These are phyloP conservation scores for Eremothecium sinecaudum DNA, from an alignment of 1,139 yeast genomes.

Conservation along the genomic window DNA sequence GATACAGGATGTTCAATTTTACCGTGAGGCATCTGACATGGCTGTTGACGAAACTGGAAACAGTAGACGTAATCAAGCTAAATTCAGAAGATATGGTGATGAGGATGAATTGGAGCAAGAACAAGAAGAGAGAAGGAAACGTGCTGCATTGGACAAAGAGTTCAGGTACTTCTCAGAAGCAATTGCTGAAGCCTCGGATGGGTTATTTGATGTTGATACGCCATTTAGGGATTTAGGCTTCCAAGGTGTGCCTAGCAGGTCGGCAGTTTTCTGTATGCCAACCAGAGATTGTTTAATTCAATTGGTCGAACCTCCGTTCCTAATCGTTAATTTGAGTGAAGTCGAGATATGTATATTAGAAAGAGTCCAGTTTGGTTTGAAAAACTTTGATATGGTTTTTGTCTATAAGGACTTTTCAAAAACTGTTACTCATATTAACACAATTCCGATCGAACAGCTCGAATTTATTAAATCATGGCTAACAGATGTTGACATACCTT, in stretches of 20 bases:
- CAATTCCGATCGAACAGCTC: conserved; percentile 84
- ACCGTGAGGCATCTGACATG: conserved; percentile 93
- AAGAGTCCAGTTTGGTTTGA: conserved; percentile 94
- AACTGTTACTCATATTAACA: conserved; percentile 87
- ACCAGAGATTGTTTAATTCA: conserved; percentile 94
- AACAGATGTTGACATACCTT: conserved; percentile 90
- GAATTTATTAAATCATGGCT: conserved; percentile 95
- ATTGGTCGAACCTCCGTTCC: conserved; percentile 87
- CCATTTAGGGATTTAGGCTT: conserved; percentile 96
- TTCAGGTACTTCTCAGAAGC: conserved; percentile 82
- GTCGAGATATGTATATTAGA: conserved; percentile 93
- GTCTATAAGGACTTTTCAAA: conserved; percentile 82
- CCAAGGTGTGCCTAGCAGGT: conserved; percentile 94
- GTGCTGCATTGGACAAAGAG: conserved; percentile 84
- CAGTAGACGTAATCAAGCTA: conserved; percentile 46
- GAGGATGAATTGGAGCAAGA: conserved; percentile 98
- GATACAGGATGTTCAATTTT: conserved; percentile 90
- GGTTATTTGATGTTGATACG: conserved; percentile 75
- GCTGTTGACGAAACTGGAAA: conserved; percentile 97
- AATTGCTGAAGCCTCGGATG: conserved; percentile 79
- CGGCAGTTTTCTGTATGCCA: conserved; percentile 92
- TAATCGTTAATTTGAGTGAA: conserved; percentile 83
- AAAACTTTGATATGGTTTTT: conserved; percentile 91
- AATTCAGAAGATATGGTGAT: conserved; percentile 87
- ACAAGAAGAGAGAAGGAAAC: conserved; percentile 93